These are phyloP conservation scores for Rhynchosporium secalis DNA, from an alignment of 2,329 filamentous ascomycete genomes.

Conservation along the genomic window DNA sequence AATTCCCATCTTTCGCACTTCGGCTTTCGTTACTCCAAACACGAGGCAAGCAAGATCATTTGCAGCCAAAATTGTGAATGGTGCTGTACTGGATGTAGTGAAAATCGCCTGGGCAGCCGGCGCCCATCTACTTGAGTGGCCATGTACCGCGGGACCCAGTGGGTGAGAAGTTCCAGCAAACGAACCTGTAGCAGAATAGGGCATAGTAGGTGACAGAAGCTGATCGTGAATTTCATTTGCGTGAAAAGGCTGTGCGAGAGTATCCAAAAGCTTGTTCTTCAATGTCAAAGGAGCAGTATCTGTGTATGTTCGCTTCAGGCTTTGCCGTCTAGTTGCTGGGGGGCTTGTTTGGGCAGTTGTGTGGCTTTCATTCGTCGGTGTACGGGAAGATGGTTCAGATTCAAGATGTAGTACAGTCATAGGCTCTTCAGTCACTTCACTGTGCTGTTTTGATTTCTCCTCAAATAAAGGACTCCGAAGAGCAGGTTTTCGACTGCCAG, in stretches of 20 bases:
- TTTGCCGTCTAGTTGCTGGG: slow-evolving; percentile 61
- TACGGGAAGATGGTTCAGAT: slow-evolving; percentile 54
- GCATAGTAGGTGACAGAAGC: slow-evolving; percentile 47
- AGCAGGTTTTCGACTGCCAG: slow-evolving; percentile 25
- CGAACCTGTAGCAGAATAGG: slow-evolving; percentile 40
- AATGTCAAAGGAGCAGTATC: slow-evolving; percentile 74
- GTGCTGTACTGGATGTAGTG: slow-evolving; percentile 85
- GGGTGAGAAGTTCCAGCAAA: slow-evolving; percentile 38
- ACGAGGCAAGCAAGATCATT: slow-evolving; percentile 95
- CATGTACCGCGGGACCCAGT: slow-evolving; percentile 66
- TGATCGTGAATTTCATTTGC: slow-evolving; percentile 35
- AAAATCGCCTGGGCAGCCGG: slow-evolving; percentile 95
- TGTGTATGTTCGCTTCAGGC: slow-evolving; percentile 83
- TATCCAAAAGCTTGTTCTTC: slow-evolving; percentile 82
- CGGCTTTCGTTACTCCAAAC: slow-evolving; percentile 98
- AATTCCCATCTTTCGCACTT: slow-evolving; percentile 92
- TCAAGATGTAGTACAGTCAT: slow-evolving; percentile 32
- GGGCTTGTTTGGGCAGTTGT: slow-evolving; percentile 54
- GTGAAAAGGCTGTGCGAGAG: slow-evolving; percentile 72
- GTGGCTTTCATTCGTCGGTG: slow-evolving; percentile 56
- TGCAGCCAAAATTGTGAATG: slow-evolving; percentile 94
- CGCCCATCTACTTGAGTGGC: slow-evolving; percentile 85
- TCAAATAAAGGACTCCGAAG: slow-evolving; percentile 13
- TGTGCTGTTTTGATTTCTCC: slow-evolving; percentile 25
- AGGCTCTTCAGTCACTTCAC: slow-evolving; percentile 27